phyloP scores from a whole-genome alignment of 2,329 filamentous ascomycete species.

The Colletotrichum musae region DNA sequence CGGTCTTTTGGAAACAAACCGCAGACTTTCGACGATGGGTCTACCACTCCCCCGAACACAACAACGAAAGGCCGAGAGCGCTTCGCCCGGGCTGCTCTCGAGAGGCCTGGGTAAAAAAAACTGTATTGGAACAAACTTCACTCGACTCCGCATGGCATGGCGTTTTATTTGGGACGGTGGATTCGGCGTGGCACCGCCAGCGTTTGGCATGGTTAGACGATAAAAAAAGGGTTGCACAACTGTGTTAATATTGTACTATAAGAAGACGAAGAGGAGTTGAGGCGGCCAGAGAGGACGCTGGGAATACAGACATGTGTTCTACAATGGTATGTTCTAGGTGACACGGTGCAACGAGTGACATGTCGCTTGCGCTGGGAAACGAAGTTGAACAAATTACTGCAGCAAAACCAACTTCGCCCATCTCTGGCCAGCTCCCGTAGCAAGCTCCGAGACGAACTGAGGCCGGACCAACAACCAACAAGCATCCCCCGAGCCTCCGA shows the following conservation, averaged over 20 bases:
- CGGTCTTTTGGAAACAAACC: too few species aligned
- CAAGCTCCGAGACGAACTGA: background rate
- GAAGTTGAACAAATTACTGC: too few species aligned
- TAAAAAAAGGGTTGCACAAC: slow-evolving; percentile 35
- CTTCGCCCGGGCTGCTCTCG: background rate
- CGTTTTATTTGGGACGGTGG: slow-evolving; percentile 39
- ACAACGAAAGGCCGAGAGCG: slow-evolving; percentile 8
- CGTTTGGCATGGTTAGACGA: slow-evolving; percentile 40
- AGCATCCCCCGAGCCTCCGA: background rate
- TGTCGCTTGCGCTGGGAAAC: too few species aligned
- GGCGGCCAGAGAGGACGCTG: slow-evolving; percentile 25
- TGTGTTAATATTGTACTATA: slow-evolving; percentile 42
- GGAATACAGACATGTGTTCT: slow-evolving; percentile 19
- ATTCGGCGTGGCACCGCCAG: slow-evolving; percentile 39
- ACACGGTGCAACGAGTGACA: too few species aligned
- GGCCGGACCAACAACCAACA: background rate
- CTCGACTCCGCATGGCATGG: slow-evolving; percentile 44
- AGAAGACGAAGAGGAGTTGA: slow-evolving; percentile 9
- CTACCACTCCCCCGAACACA: background rate
- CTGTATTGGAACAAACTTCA: slow-evolving; percentile 42
- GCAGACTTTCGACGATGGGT: background rate
- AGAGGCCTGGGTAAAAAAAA: slow-evolving; percentile 17
- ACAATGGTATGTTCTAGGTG: too few species aligned
- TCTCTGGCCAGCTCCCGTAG: background rate
- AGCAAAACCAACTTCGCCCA: too few species aligned